Conservation (phyloP, 2,329 filamentous ascomycete genomes). For the Apiospora phragmitis region DNA sequence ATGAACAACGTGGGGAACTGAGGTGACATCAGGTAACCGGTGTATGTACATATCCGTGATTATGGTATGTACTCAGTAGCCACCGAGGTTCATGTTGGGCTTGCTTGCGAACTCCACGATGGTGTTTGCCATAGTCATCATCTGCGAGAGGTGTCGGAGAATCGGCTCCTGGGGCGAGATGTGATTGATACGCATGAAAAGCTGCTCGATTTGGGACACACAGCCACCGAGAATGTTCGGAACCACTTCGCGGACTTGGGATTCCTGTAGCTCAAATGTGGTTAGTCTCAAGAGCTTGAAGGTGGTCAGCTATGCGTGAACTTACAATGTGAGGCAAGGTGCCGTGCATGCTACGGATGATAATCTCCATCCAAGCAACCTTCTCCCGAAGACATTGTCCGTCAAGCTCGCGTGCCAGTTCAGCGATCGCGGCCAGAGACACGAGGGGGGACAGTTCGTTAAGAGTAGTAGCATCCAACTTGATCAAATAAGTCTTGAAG, state of each 20-base stretch:
- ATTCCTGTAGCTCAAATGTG: constrained; percentile 41
- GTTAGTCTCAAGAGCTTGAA: constrained; percentile 26
- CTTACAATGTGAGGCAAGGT: constrained; percentile 52
- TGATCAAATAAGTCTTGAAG: constrained; percentile 56
- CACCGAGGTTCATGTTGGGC: constrained; percentile 13
- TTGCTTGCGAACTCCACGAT: constrained; percentile 26
- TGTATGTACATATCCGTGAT: constrained; percentile 6
- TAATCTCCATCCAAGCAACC: constrained; percentile 60
- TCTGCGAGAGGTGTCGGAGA: constrained; percentile 47
- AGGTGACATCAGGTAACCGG: background rate
- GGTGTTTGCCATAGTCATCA: constrained; percentile 36
- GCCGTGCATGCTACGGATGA: constrained; percentile 54
- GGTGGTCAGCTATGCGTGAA: constrained; percentile 20
- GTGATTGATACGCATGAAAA: constrained; percentile 52
- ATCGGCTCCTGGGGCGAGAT: constrained; percentile 47
- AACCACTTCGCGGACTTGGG: constrained; percentile 55
- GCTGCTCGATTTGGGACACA: constrained; percentile 51
- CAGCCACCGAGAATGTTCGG: constrained; percentile 58
- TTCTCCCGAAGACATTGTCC: constrained; percentile 55
- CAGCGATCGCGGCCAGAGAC: constrained; percentile 64
- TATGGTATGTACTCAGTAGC: background rate
- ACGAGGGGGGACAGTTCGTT: constrained; percentile 61
- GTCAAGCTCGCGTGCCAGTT: constrained; percentile 59
- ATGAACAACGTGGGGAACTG: background rate
- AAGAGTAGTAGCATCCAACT: constrained; percentile 53